Evolutionary conservation across 2,329 filamentous ascomycete genomes (phyloP).

Genomic region (Dryadomyces sulphureus): DNA sequence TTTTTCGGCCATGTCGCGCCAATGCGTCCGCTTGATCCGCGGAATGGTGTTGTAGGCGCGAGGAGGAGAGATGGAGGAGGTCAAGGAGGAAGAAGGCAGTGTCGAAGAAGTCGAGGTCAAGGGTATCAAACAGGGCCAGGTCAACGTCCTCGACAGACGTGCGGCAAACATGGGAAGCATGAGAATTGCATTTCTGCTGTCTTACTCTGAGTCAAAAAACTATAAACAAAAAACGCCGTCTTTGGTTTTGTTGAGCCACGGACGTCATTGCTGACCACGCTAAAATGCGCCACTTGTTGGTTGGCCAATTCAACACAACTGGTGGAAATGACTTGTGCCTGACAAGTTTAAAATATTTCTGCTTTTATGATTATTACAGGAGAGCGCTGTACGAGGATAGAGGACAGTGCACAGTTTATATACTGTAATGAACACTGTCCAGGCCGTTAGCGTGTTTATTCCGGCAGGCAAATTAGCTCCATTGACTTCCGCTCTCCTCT

Average conservation of each 20-base stretch:
- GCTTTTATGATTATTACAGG: too few relatives aligned
- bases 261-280: background rate
- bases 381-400: too few relatives aligned
- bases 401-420: background rate
- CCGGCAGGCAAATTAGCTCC: background rate
- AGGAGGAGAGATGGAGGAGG: background rate
- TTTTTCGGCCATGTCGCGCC: slow-evolving; percentile 11
- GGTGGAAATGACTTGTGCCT: too few relatives aligned
- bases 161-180: background rate
- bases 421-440: too few relatives aligned
- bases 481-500: too few relatives aligned
- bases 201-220: too few relatives aligned
- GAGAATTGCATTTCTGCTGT: too few relatives aligned
- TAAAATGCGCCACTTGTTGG: background rate
- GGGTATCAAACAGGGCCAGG: too few relatives aligned
- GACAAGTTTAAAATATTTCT: too few relatives aligned
- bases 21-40: background rate
- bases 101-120: too few relatives aligned
- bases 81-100: too few relatives aligned
- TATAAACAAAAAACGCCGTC: background rate
- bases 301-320: background rate
- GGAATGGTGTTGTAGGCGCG: background rate
- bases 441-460: background rate
- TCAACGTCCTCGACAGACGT: too few relatives aligned
- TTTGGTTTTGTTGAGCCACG: background rate